These are phyloP conservation scores for Arabidopsis hybrid DNA, from an alignment of 441 rosid species.

Conservation along the genomic window DNA sequence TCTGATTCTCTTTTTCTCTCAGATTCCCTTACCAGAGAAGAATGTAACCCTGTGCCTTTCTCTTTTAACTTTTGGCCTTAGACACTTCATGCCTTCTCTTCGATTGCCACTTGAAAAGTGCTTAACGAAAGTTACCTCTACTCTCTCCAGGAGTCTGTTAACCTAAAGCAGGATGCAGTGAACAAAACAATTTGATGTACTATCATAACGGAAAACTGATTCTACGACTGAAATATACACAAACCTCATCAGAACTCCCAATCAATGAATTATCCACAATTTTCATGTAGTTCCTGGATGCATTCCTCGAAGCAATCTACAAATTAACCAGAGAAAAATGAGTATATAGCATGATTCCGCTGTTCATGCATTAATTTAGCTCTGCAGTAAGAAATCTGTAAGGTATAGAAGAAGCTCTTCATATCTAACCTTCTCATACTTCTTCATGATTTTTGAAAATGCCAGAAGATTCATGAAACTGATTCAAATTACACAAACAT, in stretches of 20 bases:
- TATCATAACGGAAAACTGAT: conserved; percentile 4
- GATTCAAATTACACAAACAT: conserved; percentile 36
- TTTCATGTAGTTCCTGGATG: conserved; percentile 65
- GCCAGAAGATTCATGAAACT: conserved; percentile 76
- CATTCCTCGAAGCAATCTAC: conserved; percentile 71
- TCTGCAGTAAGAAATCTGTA: background rate
- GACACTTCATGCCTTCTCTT: conserved; percentile 62
- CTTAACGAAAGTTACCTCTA: conserved; percentile 63
- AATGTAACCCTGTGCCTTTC: conserved; percentile 73
- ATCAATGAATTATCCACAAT: conserved; percentile 69
- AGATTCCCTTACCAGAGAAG: conserved; percentile 56
- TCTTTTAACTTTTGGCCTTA: conserved; percentile 66
- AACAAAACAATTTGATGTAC: background rate
- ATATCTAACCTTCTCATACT: conserved; percentile 68
- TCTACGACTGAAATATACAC: conserved; percentile 13
- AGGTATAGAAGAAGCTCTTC: conserved; percentile 1
- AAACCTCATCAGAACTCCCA: conserved; percentile 77
- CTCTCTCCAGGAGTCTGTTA: conserved; percentile 61
- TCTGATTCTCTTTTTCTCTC: background rate
- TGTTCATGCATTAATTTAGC: background rate
- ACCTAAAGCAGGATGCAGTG: conserved; percentile 49
- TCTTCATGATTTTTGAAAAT: conserved; percentile 76
- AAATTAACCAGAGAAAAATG: conserved; percentile 13
- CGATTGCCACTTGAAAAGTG: conserved; percentile 68
- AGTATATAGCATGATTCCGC: background rate